Evolutionary conservation across 2,329 filamentous ascomycete species (phyloP).

Genomic region (Trichoderma oligosporum): DNA sequence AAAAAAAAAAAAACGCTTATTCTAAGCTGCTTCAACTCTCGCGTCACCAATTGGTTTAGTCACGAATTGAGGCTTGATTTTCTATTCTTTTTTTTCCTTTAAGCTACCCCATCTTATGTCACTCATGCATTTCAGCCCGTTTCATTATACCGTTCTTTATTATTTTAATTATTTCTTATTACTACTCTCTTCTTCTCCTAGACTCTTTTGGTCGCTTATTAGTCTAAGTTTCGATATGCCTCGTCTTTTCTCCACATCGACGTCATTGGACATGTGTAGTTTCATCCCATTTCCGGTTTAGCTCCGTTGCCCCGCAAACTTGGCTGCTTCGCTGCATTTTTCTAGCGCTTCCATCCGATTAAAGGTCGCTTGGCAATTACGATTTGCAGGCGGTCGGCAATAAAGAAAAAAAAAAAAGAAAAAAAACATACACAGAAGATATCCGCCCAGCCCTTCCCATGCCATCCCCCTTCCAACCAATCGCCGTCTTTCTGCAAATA

Average conservation of each 20-base stretch:
- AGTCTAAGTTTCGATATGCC: not conserved
- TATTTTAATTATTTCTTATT: not conserved
- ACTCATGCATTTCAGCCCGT: not conserved
- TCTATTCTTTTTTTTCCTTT: not conserved
- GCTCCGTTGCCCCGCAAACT: slow-evolving; percentile 16
- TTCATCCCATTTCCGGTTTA: not conserved
- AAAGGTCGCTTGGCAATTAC: slow-evolving; percentile 5
- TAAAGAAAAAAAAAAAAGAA: not conserved
- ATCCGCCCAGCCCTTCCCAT: too few species aligned
- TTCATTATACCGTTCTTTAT: not conserved
- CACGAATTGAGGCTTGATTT: too few species aligned
- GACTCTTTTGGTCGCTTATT: not conserved
- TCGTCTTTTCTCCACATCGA: slow-evolving; percentile 4
- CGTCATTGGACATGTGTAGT: slow-evolving; percentile 14
- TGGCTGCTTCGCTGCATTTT: slow-evolving; percentile 18
- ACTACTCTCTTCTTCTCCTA: not conserved
- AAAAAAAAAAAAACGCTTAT: too few species aligned
- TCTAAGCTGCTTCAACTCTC: too few species aligned
- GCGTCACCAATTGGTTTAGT: too few species aligned
- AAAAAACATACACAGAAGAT: too few species aligned
- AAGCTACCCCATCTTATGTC: not conserved
- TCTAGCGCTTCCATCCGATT: slow-evolving; percentile 17
- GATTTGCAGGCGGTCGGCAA: not conserved
- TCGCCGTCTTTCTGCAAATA: too few species aligned
- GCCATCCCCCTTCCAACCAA: too few species aligned